phyloP scores from a whole-genome alignment of 305 asterid species.

The Petunia hybrid region DNA sequence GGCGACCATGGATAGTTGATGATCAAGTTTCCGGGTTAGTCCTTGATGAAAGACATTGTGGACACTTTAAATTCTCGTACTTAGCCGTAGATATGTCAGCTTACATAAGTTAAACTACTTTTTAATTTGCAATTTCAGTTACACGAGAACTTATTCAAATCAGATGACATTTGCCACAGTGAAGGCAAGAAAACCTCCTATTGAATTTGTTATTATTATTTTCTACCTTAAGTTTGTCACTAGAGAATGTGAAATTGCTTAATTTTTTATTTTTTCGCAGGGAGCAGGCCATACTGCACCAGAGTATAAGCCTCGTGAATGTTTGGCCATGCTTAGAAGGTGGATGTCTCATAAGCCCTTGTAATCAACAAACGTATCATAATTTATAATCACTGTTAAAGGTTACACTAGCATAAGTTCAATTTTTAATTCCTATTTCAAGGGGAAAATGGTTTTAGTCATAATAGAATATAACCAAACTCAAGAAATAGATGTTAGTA shows the following conservation, averaged over 20 bases:
- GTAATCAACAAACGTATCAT: neutral
- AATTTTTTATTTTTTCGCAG: neutral
- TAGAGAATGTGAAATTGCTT: too few species aligned
- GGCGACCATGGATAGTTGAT: conserved; percentile 24
- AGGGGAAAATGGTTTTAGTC: neutral
- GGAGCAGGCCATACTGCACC: conserved; percentile 43
- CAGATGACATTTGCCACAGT: conserved; percentile 37
- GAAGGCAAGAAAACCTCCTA: conserved; percentile 32
- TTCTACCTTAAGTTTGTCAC: neutral
- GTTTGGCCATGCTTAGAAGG: conserved; percentile 35
- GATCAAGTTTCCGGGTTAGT: conserved; percentile 31
- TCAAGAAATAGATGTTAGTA: neutral
- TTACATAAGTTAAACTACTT: neutral
- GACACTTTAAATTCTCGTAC: neutral
- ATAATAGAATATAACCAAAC: neutral
- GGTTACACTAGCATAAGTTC: neutral
- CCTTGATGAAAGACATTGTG: neutral
- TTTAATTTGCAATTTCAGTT: neutral
- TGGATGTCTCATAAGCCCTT: conserved; percentile 29
- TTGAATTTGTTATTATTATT: neutral
- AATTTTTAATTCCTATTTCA: neutral
- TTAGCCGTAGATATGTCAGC: neutral
- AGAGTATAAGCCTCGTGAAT: conserved; percentile 31
- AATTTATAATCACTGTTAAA: neutral
- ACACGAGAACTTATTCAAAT: conserved; percentile 36